phyloP scores from a whole-genome alignment of 192 early-diverging fungal species.

The Bifiguratus adelaidae region DNA sequence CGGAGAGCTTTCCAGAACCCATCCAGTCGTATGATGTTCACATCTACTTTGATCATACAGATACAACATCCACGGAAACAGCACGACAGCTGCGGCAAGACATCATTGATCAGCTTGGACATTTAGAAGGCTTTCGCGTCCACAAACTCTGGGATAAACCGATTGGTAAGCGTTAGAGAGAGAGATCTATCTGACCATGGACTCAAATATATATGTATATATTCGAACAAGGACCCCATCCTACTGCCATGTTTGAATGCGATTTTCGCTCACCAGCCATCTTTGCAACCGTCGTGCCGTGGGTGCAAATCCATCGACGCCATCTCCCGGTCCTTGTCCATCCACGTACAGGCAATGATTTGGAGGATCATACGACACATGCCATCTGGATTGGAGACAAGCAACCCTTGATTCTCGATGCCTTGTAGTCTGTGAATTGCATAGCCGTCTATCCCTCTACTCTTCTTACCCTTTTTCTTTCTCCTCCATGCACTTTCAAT shows the following conservation, averaged over 20 bases:
- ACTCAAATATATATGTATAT: not conserved
- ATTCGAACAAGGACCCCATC: constrained; percentile 3
- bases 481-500: too few relatives aligned
- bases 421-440: too few relatives aligned
- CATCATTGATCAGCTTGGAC: constrained; percentile 6
- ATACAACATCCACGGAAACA: not conserved
- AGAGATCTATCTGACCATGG: not conserved
- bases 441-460: too few relatives aligned
- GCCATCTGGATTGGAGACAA: constrained; percentile 12
- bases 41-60: constrained; percentile 6
- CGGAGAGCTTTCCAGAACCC: constrained; percentile 6
- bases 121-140: constrained; percentile 6
- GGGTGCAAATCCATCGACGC: not conserved
- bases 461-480: too few relatives aligned
- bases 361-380: constrained; percentile 8
- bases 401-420: constrained; percentile 2
- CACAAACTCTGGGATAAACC: not conserved
- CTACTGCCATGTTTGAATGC: constrained; percentile 10
- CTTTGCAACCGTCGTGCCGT: not conserved
- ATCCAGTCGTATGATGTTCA: constrained; percentile 8
- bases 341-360: constrained; percentile 2
- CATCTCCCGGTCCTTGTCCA: constrained; percentile 4
- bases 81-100: constrained; percentile 3
- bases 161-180: not conserved
- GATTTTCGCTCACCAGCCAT: constrained; percentile 3